Percentiles rank a stretch among this genome's conserved stretches.
These are phyloP conservation scores for Primulina huaijiensis DNA, from an alignment of 257 asterid species.

Conservation along the genomic window DNA sequence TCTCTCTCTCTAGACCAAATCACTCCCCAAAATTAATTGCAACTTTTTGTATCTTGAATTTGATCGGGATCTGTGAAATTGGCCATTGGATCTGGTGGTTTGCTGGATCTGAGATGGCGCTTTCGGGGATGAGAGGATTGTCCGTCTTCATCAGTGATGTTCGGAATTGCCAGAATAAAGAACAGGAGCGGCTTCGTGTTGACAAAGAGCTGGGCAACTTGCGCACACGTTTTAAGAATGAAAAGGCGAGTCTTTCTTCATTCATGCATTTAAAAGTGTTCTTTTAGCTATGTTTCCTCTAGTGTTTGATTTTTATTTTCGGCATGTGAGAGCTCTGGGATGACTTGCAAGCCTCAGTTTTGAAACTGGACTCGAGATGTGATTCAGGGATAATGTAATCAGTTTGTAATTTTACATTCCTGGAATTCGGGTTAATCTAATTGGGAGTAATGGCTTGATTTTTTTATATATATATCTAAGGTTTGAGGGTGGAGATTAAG, in stretches of 20 bases:
- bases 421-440: slow-evolving; percentile 19
- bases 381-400: slow-evolving; percentile 20
- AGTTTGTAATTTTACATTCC: slow-evolving; percentile 14
- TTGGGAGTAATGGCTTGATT: background rate
- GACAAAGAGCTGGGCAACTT: slow-evolving; percentile 87
- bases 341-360: slow-evolving; percentile 17
- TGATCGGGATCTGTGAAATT: slow-evolving; percentile 32
- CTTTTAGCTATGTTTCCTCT: background rate
- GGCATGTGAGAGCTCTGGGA: background rate
- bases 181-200: slow-evolving; percentile 58
- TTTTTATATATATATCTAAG: slow-evolving; percentile 20
- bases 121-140: slow-evolving; percentile 62
- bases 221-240: slow-evolving; percentile 90
- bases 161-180: slow-evolving; percentile 62
- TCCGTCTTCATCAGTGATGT: slow-evolving; percentile 59
- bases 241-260: slow-evolving; percentile 50
- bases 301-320: background rate
- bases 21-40: slow-evolving; percentile 20
- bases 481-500: slow-evolving; percentile 21
- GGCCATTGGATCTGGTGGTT: slow-evolving; percentile 54
- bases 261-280: background rate
- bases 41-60: slow-evolving; percentile 3
- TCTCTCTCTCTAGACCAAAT: slow-evolving; percentile 72
- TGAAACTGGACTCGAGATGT: slow-evolving; percentile 28
- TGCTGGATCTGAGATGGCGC: slow-evolving; percentile 71